Evolutionary conservation across 2,329 filamentous ascomycete species (phyloP).

Genomic region (Fusarium nodosum): DNA sequence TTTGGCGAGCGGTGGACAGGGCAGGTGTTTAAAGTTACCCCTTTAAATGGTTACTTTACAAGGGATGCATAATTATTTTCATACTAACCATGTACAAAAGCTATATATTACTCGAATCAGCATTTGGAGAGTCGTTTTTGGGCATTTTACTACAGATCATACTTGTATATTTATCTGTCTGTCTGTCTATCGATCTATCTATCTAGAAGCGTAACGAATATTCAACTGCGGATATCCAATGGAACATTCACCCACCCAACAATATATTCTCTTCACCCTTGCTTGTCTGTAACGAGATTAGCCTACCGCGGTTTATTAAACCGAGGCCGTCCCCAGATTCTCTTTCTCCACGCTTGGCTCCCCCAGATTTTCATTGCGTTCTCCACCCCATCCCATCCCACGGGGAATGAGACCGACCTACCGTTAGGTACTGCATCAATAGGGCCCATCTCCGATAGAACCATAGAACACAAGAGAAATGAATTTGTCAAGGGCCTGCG

Average conservation of each 20-base stretch:
- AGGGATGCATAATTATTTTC: conserved; percentile 22
- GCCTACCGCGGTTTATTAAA: conserved; percentile 17
- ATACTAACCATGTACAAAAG: conserved; percentile 40
- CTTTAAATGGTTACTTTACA: conserved; percentile 6
- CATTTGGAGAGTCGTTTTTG: conserved; percentile 10
- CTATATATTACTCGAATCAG: conserved; percentile 18
- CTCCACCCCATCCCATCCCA: conserved; percentile 29
- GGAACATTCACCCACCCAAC: not conserved
- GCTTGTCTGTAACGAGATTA: conserved; percentile 10
- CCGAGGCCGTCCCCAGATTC: conserved; percentile 22
- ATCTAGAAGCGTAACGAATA: conserved; percentile 35
- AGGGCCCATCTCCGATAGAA: conserved; percentile 6
- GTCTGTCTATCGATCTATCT: not conserved
- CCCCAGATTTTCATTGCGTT: conserved; percentile 39
- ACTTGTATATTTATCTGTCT: conserved; percentile 7
- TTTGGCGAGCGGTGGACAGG: conserved; percentile 39
- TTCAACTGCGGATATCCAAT: conserved; percentile 14
- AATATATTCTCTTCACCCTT: not conserved
- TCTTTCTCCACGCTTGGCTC: conserved; percentile 31
- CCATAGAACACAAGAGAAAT: conserved; percentile 4
- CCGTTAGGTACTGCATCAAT: conserved; percentile 5
- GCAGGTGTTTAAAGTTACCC: conserved; percentile 34
- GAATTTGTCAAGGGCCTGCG: conserved; percentile 33
- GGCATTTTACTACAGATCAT: conserved; percentile 6
- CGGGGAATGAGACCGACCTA: not conserved